A percentile compares a stretch with the other conserved stretches of the same genome.
Conservation (phyloP, 139 green algal genomes). For the Penium margaritaceum region DNA sequence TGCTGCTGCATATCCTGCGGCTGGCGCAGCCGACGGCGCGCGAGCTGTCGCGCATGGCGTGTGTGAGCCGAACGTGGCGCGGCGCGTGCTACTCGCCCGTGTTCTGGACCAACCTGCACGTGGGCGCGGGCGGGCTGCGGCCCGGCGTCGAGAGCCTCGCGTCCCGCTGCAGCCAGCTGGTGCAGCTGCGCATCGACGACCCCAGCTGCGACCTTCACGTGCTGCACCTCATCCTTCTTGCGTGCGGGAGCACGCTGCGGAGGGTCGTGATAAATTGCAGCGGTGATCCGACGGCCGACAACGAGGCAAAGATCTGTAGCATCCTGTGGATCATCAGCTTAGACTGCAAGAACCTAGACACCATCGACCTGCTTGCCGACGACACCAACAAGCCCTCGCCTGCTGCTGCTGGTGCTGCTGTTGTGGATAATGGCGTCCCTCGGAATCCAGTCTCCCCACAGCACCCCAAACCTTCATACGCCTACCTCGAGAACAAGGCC, state of each 20-base stretch:
- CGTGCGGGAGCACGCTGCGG: background rate
- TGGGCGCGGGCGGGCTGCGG: background rate
- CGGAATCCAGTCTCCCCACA: too few species aligned
- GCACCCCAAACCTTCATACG: too few species aligned
- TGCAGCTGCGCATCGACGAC: slow-evolving; percentile 25
- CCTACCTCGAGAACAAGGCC: slow-evolving; percentile 32
- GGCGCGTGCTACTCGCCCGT: slow-evolving; percentile 3
- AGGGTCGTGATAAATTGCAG: slow-evolving; percentile 18
- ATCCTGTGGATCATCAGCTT: slow-evolving; percentile 29
- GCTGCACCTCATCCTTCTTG: slow-evolving; percentile 26
- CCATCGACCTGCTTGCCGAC: slow-evolving; percentile 15
- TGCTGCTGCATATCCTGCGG: slow-evolving; percentile 21
- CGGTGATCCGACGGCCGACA: slow-evolving; percentile 13
- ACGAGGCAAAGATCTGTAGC: slow-evolving; percentile 29
- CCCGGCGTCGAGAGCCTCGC: slow-evolving; percentile 11
- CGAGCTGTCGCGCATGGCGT: slow-evolving; percentile 16
- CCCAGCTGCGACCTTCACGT: slow-evolving; percentile 29
- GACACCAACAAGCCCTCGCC: too few species aligned
- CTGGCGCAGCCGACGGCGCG: background rate
- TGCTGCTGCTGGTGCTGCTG: too few species aligned
- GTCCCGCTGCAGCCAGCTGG: background rate
- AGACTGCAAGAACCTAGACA: slow-evolving; percentile 32
- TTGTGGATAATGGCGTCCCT: too few species aligned
- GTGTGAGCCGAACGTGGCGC: slow-evolving; percentile 7
- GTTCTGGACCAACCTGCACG: slow-evolving; percentile 11